Percentiles rank a stretch among this genome's conserved stretches.
These are phyloP conservation scores for Fusarium musae DNA, from an alignment of 2,329 filamentous ascomycete genomes.

Conservation along the genomic window DNA sequence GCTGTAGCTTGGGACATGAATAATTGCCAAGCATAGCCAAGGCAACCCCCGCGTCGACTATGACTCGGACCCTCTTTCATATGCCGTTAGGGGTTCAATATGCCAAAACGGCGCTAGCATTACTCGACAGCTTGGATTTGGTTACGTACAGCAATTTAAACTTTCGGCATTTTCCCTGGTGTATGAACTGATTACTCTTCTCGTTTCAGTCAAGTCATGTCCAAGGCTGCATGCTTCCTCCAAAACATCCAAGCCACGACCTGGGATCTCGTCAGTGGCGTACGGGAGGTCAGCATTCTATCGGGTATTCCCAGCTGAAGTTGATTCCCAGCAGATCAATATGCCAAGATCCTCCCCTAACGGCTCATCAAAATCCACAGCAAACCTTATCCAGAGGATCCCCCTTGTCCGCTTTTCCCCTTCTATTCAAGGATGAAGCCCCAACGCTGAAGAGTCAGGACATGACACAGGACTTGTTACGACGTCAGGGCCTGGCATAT, in stretches of 20 bases:
- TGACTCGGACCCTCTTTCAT: neutral
- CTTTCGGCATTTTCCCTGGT: neutral
- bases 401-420: neutral
- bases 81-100: neutral
- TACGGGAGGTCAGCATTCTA: neutral
- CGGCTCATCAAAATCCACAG: neutral
- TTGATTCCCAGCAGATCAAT: neutral
- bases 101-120: constrained; percentile 4
- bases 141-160: neutral
- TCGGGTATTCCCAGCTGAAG: neutral
- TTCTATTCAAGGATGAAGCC: neutral
- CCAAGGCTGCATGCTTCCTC: neutral
- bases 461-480: neutral
- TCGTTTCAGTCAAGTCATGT: neutral
- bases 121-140: neutral
- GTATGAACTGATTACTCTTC: neutral
- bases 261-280: neutral
- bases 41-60: neutral
- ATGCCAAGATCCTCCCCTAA: neutral
- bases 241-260: neutral
- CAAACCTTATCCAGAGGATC: neutral
- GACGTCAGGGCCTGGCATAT: neutral
- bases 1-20: neutral
- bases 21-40: neutral
- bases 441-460: neutral